These are phyloP conservation scores for Thuja plicata DNA, from an alignment of 83 land plant species.

Conservation along the genomic window DNA sequence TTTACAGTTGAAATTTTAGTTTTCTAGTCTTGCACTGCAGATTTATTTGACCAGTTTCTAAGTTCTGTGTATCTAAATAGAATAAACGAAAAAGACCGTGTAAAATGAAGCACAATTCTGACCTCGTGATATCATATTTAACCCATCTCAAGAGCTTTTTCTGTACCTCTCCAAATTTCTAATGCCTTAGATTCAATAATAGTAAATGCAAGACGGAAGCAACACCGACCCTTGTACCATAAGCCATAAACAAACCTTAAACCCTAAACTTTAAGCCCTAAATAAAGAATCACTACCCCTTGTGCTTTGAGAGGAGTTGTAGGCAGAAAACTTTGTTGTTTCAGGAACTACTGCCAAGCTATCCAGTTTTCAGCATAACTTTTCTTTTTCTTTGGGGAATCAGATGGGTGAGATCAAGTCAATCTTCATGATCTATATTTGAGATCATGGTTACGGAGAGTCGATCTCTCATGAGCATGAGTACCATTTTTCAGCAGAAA, in stretches of 20 bases:
- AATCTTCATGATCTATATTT: no score
- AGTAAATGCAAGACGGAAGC: background rate
- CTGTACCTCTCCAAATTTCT: background rate
- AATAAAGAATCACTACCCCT: background rate
- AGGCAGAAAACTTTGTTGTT: background rate
- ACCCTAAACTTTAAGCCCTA: background rate
- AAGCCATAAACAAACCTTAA: background rate
- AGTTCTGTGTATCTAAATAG: background rate
- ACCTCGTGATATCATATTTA: background rate
- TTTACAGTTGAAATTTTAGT: background rate
- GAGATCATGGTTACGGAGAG: no score
- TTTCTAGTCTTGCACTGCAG: background rate
- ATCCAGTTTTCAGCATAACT: no score
- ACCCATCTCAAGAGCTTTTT: background rate
- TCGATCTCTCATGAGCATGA: background rate
- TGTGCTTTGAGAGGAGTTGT: background rate
- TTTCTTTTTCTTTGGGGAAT: no score
- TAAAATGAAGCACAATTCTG: background rate
- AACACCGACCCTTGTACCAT: background rate
- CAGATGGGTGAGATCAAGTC: no score
- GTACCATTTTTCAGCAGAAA: background rate
- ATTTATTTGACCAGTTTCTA: background rate
- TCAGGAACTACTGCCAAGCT: background rate
- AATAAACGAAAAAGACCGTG: background rate
- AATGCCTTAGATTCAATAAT: background rate